Percentiles rank a stretch among this genome's conserved stretches.
Evolutionary conservation across 805 yeast genomes (phyloP).

Genomic region (Myxozyma monticola): DNA sequence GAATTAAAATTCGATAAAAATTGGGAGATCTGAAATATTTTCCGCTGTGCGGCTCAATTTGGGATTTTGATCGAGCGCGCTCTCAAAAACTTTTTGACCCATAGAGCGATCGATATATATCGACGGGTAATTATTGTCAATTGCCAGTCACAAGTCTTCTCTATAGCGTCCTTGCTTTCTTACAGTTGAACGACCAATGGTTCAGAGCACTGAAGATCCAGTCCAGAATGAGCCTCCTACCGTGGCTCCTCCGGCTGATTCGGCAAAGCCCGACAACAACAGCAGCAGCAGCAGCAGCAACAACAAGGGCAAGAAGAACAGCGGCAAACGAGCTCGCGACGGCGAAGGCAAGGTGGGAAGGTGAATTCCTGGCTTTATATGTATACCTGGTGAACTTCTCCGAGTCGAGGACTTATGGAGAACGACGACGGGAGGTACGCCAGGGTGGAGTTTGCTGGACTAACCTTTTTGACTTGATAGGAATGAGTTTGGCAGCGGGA

Average conservation of each 20-base stretch:
- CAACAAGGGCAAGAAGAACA: background rate
- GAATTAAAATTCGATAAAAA: background rate
- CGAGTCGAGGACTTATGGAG: too few relatives aligned
- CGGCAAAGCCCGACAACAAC: background rate
- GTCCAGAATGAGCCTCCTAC: too few relatives aligned
- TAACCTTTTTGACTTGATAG: too few relatives aligned
- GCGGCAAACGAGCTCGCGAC: conserved; percentile 1
- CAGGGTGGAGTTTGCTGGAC: too few relatives aligned
- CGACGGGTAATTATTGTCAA: too few relatives aligned
- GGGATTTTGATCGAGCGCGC: background rate
- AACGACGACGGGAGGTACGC: too few relatives aligned
- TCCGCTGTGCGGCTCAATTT: background rate
- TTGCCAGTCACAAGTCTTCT: too few relatives aligned
- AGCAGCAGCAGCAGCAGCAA: background rate
- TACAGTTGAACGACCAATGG: too few relatives aligned
- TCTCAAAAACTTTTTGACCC: too few relatives aligned
- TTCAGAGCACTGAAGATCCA: too few relatives aligned
- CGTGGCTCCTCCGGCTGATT: too few relatives aligned
- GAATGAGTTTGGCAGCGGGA: background rate
- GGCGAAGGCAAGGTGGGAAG: conserved; percentile 23
- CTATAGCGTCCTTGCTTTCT: background rate
- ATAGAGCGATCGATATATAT: too few relatives aligned
- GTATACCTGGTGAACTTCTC: background rate
- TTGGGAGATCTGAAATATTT: conserved; percentile 1
- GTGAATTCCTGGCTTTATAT: conserved; percentile 9